Evolutionary conservation across 345 rosid species (phyloP).

Genomic region (Rhodomyrtus tomentosa): DNA sequence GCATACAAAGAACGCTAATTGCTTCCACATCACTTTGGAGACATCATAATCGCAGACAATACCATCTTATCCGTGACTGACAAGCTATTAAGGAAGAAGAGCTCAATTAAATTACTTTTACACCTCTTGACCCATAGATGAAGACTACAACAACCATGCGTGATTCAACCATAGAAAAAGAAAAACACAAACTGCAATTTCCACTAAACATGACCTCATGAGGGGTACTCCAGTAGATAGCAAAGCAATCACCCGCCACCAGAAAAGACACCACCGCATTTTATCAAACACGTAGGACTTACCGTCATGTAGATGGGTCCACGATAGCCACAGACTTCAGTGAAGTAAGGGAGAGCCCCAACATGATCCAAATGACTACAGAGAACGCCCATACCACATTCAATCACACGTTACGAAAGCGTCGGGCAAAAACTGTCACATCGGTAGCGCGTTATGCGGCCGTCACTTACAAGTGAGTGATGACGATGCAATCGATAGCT

Average conservation of each 20-base stretch:
- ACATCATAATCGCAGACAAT: not conserved
- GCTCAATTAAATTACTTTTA: not conserved
- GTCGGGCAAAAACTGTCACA: not conserved
- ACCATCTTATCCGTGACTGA: not conserved
- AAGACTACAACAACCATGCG: not conserved
- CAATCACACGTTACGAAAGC: not conserved
- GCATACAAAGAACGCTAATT: not conserved
- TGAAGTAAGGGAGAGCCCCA: slow-evolving; percentile 91
- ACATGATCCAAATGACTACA: slow-evolving; percentile 87
- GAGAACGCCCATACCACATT: not conserved
- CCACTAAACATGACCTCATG: no score
- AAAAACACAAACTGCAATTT: not conserved
- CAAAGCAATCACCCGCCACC: not conserved
- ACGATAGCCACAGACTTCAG: slow-evolving; percentile 78
- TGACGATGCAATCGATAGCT: slow-evolving; percentile 53
- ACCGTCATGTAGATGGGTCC: slow-evolving; percentile 98
- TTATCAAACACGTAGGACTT: slow-evolving; percentile 26
- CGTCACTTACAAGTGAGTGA: slow-evolving; percentile 67
- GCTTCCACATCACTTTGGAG: not conserved
- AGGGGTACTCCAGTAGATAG: not conserved
- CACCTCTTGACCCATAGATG: not conserved
- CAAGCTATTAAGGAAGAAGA: not conserved
- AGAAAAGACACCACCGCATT: slow-evolving; percentile 1
- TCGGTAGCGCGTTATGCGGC: not conserved
- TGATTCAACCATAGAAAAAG: not conserved